phyloP scores from a whole-genome alignment of 208 protist genomes.

The Acanthamoeba sp. region DNA sequence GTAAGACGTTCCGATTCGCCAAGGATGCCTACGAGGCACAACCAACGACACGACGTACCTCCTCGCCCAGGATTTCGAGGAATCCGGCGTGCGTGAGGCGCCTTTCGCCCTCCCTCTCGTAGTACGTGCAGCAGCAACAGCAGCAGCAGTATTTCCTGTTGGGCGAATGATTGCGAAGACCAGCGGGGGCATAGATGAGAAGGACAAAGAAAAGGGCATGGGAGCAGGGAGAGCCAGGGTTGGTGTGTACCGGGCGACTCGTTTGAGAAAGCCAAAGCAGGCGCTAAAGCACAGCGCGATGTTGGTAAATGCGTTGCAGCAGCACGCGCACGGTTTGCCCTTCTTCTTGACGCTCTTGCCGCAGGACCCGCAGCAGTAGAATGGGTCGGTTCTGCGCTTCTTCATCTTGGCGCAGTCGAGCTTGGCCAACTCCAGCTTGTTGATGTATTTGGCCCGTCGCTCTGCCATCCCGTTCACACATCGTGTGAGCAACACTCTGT shows the following conservation, averaged over 20 bases:
- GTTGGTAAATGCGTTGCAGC: neutral
- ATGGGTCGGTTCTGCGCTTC: neutral
- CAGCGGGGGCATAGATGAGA: neutral
- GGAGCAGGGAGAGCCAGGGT: no score
- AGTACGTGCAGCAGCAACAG: conserved; percentile 35
- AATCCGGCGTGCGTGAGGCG: conserved; percentile 8
- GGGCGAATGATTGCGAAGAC: neutral
- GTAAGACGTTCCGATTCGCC: neutral
- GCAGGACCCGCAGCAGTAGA: conserved; percentile 48
- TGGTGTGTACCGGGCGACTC: neutral
- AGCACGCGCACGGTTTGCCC: neutral
- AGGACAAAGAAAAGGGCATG: no score
- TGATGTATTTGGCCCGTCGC: conserved; percentile 15
- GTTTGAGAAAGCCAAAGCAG: conserved; percentile 22
- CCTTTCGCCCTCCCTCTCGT: neutral
- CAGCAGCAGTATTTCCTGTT: conserved; percentile 38
- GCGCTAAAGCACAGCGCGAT: conserved; percentile 7
- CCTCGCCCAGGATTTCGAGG: neutral
- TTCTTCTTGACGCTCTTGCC: neutral
- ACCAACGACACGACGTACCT: neutral
- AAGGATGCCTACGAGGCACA: neutral
- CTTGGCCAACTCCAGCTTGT: conserved; percentile 54
- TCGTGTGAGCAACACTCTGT: no score
- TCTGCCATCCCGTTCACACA: neutral
- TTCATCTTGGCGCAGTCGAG: conserved; percentile 16